These are phyloP conservation scores for Curvularia sp. DNA, from an alignment of 2,329 filamentous ascomycete genomes.

Conservation along the genomic window DNA sequence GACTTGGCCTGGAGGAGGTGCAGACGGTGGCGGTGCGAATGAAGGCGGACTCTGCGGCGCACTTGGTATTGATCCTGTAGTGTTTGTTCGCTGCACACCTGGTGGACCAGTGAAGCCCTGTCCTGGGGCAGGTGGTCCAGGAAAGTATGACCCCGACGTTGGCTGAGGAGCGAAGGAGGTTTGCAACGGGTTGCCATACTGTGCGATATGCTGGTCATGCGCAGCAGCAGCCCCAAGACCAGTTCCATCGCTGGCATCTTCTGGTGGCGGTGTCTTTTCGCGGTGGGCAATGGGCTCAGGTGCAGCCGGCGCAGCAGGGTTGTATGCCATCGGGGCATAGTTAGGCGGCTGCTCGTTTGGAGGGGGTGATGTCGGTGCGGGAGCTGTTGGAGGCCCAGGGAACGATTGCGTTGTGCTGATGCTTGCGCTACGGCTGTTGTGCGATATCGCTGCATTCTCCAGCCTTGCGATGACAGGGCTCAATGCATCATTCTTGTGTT, in stretches of 20 bases:
- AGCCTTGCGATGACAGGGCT: constrained; percentile 76
- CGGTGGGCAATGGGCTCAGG: constrained; percentile 74
- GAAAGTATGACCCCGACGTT: constrained; percentile 50
- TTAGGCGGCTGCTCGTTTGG: constrained; percentile 48
- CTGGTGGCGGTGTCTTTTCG: constrained; percentile 80
- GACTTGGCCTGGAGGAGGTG: constrained; percentile 35
- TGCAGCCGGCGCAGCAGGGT: constrained; percentile 77
- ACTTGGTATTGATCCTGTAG: constrained; percentile 45
- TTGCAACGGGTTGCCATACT: constrained; percentile 44
- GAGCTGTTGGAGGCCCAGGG: constrained; percentile 47
- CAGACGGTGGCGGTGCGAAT: constrained; percentile 51
- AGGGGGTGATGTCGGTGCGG: constrained; percentile 39
- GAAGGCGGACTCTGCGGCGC: constrained; percentile 45
- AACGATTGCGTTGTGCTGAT: constrained; percentile 50
- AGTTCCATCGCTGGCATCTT: constrained; percentile 65
- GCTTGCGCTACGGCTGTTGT: constrained; percentile 51
- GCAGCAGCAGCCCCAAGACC: constrained; percentile 51
- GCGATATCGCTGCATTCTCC: constrained; percentile 72
- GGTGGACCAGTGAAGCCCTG: constrained; percentile 44
- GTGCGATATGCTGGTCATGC: constrained; percentile 48
- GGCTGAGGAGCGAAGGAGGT: constrained; percentile 44
- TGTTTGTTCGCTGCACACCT: constrained; percentile 45
- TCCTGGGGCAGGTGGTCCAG: constrained; percentile 50
- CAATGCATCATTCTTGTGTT: constrained; percentile 59
- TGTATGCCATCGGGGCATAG: constrained; percentile 74